Conservation (phyloP, 2,329 filamentous ascomycete genomes). For the Tolypocladium endophyticum region DNA sequence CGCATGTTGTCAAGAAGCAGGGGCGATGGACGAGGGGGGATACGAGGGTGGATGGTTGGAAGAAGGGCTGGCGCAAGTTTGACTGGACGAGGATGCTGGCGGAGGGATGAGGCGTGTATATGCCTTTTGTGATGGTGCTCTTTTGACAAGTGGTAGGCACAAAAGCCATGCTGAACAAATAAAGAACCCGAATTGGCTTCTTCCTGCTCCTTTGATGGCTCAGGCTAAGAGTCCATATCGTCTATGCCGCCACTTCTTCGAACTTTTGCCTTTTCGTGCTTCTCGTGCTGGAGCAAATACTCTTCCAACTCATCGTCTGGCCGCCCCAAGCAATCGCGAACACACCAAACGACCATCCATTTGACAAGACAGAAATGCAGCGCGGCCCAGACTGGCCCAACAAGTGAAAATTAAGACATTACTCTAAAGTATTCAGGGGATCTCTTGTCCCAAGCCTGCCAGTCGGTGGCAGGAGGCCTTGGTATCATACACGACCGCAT, state of each 20-base stretch:
- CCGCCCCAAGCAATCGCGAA: too few species aligned
- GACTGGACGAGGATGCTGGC: conserved; percentile 65
- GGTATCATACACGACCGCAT: neutral
- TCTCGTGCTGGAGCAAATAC: too few species aligned
- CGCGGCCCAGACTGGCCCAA: neutral
- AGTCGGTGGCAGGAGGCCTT: neutral
- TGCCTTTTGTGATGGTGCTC: neutral
- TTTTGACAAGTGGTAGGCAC: neutral
- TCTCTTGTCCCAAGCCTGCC: too few species aligned
- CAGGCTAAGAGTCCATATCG: neutral
- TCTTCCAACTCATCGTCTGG: too few species aligned
- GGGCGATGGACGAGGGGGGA: conserved; percentile 70
- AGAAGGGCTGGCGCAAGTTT: conserved; percentile 80
- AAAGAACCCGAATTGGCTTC: neutral
- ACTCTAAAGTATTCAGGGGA: neutral
- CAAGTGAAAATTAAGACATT: neutral
- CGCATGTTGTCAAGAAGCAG: conserved; percentile 80
- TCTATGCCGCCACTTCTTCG: too few species aligned
- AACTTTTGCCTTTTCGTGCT: too few species aligned
- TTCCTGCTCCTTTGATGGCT: neutral
- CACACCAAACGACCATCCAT: too few species aligned
- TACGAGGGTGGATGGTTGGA: conserved; percentile 64
- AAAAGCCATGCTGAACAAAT: too few species aligned
- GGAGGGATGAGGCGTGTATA: conserved; percentile 16
- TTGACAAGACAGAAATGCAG: neutral